These are phyloP conservation scores for Oryza coarctata DNA, from an alignment of 176 grass and related monocot genomes.

Conservation along the genomic window DNA sequence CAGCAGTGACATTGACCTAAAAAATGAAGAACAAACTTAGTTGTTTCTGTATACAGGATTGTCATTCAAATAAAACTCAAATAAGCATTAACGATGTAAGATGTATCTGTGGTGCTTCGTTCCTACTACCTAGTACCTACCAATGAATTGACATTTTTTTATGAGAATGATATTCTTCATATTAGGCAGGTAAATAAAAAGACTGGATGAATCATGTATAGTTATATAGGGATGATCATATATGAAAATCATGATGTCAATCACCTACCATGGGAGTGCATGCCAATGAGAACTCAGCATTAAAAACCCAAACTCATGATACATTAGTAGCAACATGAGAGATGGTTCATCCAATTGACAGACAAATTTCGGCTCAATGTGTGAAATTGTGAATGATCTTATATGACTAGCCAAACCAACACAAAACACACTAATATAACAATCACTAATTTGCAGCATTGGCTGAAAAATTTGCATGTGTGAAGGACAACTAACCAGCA, in stretches of 20 bases:
- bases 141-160: background rate
- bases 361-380: background rate
- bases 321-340: too few relatives aligned
- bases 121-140: background rate
- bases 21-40: conserved; percentile 26
- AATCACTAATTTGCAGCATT: background rate
- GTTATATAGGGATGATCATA: background rate
- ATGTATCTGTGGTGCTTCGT: background rate
- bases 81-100: background rate
- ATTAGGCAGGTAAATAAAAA: conserved; percentile 2
- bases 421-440: background rate
- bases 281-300: too few relatives aligned
- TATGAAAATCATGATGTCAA: too few relatives aligned
- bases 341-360: too few relatives aligned
- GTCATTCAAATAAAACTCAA: background rate
- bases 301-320: too few relatives aligned
- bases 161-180: background rate
- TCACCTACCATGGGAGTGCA: too few relatives aligned
- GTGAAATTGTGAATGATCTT: too few relatives aligned
- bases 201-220: background rate
- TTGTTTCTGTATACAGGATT: background rate
- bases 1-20: conserved; percentile 96
- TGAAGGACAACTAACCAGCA: conserved; percentile 69
- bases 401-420: background rate
- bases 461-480: background rate